phyloP scores from a whole-genome alignment of 1,139 yeast species.

The Scheffersomyces illinoinensis region DNA sequence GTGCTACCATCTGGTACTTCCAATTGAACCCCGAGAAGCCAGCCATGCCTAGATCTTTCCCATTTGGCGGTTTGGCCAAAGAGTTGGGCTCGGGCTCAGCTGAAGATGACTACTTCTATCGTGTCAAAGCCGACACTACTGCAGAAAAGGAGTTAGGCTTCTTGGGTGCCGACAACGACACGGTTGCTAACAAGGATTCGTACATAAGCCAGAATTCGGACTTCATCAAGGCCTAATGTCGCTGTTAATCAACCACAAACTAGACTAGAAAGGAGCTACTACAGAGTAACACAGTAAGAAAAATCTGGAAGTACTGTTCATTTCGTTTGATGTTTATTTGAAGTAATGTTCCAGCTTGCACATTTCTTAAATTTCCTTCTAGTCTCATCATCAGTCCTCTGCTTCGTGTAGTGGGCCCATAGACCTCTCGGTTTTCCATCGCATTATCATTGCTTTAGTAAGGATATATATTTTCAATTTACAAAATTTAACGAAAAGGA shows the following conservation, averaged over 20 bases:
- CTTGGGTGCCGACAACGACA: slow-evolving; percentile 33
- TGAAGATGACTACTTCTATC: slow-evolving; percentile 46
- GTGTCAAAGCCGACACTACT: slow-evolving; percentile 41
- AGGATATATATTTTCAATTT: neutral
- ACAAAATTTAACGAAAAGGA: neutral
- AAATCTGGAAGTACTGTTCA: neutral
- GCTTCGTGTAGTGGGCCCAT: neutral
- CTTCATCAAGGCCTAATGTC: slow-evolving; percentile 30
- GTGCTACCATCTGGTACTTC: slow-evolving; percentile 53
- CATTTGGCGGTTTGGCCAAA: slow-evolving; percentile 72
- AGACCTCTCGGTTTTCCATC: neutral
- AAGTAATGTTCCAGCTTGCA: neutral
- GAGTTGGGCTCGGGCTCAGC: slow-evolving; percentile 66
- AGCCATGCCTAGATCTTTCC: slow-evolving; percentile 75
- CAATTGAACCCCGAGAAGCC: slow-evolving; percentile 73
- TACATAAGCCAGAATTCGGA: slow-evolving; percentile 40
- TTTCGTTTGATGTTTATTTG: neutral
- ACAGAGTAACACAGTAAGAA: neutral
- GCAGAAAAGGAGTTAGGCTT: slow-evolving; percentile 44
- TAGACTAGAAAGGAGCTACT: neutral
- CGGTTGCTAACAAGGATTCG: slow-evolving; percentile 27
- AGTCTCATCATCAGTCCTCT: neutral
- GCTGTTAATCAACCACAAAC: neutral
- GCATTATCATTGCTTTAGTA: neutral
- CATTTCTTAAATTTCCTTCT: neutral